These are phyloP conservation scores for Entomortierella lignicola DNA, from an alignment of 192 early-diverging fungal species.

Conservation along the genomic window DNA sequence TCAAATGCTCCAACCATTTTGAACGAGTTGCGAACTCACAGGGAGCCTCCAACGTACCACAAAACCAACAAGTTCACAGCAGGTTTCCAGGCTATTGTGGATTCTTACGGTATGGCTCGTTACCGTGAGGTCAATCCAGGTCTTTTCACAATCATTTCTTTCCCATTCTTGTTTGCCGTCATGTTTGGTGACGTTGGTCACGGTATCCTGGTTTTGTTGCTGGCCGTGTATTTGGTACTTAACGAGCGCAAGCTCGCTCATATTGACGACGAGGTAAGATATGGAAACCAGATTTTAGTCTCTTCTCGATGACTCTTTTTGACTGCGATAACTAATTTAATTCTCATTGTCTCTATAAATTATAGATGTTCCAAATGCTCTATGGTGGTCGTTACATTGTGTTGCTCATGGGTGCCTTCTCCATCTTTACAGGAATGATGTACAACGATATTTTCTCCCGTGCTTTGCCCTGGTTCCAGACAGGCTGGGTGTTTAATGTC, in stretches of 20 bases:
- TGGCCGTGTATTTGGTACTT: conserved; percentile 77
- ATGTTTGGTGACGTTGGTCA: conserved; percentile 99
- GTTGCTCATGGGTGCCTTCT: conserved; percentile 97
- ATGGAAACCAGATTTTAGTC: not conserved
- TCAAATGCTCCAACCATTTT: conserved; percentile 90
- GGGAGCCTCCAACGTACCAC: conserved; percentile 94
- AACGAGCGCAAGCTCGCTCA: conserved; percentile 85
- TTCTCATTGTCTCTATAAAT: not conserved
- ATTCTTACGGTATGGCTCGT: conserved; percentile 96
- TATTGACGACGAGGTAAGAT: conserved; percentile 82
- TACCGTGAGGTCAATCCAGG: conserved; percentile 99
- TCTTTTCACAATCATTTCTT: conserved; percentile 95
- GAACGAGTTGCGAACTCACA: conserved; percentile 85
- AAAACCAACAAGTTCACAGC: conserved; percentile 96
- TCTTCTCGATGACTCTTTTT: not conserved
- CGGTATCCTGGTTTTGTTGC: conserved; percentile 86
- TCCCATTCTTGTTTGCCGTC: conserved; percentile 99
- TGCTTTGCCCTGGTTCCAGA: conserved; percentile 75
- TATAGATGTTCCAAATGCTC: conserved; percentile 86
- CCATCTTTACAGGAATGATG: conserved; percentile 95
- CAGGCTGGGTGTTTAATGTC: conserved; percentile 79
- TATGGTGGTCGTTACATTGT: conserved; percentile 98
- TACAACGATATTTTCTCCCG: conserved; percentile 99
- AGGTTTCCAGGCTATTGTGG: conserved; percentile 97
- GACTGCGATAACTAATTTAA: not conserved